These are phyloP conservation scores for Geotrichum aggregatum DNA, from an alignment of 1,139 yeast species.

Conservation along the genomic window DNA sequence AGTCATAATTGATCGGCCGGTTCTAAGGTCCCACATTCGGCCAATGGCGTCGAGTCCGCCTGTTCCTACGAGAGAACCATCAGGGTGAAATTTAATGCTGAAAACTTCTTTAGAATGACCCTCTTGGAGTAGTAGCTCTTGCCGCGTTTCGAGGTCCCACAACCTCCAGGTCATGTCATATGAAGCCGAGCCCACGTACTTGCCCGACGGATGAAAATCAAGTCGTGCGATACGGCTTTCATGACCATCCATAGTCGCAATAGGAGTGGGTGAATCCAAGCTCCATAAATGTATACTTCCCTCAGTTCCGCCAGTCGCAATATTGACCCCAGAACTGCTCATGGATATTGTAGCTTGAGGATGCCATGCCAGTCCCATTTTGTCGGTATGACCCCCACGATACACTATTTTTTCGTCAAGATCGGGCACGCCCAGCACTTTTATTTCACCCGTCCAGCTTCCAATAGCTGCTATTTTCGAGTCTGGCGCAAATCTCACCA, in stretches of 20 bases:
- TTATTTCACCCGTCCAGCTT: constrained; percentile 79
- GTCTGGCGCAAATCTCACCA: constrained; percentile 47
- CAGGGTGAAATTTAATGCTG: constrained; percentile 61
- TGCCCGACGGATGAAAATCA: constrained; percentile 61
- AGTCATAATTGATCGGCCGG: constrained; percentile 62
- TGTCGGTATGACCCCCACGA: constrained; percentile 52
- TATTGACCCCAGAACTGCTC: constrained; percentile 22
- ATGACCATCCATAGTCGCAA: constrained; percentile 42
- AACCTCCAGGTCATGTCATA: constrained; percentile 85
- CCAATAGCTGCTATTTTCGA: constrained; percentile 54
- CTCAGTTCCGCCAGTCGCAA: constrained; percentile 64
- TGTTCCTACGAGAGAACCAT: constrained; percentile 71
- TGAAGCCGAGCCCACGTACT: constrained; percentile 63
- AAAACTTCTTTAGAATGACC: constrained; percentile 81
- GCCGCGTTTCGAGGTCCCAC: constrained; percentile 62
- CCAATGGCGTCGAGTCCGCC: constrained; percentile 79
- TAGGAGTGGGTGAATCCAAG: constrained; percentile 24
- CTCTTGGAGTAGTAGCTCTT: constrained; percentile 59
- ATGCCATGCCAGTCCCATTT: constrained; percentile 66
- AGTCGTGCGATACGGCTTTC: constrained; percentile 58
- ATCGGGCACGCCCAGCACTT: constrained; percentile 44
- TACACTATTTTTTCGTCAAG: constrained; percentile 39
- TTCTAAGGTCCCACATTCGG: constrained; percentile 80
- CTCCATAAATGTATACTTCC: constrained; percentile 53
- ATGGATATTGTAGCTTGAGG: constrained; percentile 33